phyloP scores from a whole-genome alignment of 2,329 filamentous ascomycete species.

The Sordariomycetes sp. region DNA sequence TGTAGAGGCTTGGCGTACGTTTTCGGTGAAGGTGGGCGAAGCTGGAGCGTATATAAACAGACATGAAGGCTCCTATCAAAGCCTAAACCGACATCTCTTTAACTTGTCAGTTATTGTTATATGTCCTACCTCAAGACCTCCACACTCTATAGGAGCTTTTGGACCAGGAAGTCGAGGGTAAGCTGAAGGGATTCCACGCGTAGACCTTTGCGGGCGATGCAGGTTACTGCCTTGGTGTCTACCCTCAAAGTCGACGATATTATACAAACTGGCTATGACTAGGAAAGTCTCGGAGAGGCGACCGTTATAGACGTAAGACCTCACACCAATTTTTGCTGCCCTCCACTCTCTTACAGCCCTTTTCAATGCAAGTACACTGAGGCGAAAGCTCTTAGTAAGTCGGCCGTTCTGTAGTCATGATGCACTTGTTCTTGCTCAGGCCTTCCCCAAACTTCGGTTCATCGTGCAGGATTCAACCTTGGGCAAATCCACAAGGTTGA shows the following conservation, averaged over 20 bases:
- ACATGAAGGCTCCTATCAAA: too few relatives aligned
- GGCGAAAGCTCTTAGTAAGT: slow-evolving; percentile 14
- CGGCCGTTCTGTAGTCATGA: slow-evolving; percentile 30
- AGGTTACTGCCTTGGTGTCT: background rate
- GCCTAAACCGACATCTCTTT: too few relatives aligned
- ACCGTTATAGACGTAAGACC: slow-evolving; percentile 8
- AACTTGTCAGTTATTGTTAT: too few relatives aligned
- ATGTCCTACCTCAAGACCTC: too few relatives aligned
- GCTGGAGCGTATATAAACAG: too few relatives aligned
- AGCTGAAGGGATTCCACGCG: slow-evolving; percentile 8
- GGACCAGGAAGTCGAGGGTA: slow-evolving; percentile 8
- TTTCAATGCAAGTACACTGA: too few relatives aligned
- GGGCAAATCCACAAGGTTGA: slow-evolving; percentile 24
- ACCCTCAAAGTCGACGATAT: slow-evolving; percentile 1
- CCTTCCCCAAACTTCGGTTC: slow-evolving; percentile 22
- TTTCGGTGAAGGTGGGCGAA: too few relatives aligned
- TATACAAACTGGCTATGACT: slow-evolving; percentile 9
- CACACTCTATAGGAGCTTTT: slow-evolving; percentile 9
- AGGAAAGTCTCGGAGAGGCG: slow-evolving; percentile 5
- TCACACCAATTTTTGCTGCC: background rate
- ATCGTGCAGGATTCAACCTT: slow-evolving; percentile 36
- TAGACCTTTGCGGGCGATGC: slow-evolving; percentile 10
- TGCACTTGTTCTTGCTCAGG: slow-evolving; percentile 14
- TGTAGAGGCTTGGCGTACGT: too few relatives aligned
- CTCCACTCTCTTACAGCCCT: background rate